Evolutionary conservation across 129 eudicot genomes (phyloP).

Genomic region (Tagetes patula): DNA sequence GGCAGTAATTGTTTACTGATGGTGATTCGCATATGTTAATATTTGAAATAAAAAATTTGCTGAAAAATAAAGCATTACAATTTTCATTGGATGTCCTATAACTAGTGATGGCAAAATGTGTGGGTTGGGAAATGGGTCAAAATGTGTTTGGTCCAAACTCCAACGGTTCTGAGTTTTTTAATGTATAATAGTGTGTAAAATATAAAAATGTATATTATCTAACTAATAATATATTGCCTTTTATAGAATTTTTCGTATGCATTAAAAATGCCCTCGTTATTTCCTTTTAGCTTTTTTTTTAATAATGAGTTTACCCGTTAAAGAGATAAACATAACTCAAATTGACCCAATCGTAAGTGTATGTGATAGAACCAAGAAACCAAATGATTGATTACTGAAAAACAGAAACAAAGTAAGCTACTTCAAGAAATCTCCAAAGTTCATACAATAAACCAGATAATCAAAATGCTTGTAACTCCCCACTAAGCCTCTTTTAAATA

Average conservation of each 20-base stretch:
- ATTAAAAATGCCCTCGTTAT: not conserved
- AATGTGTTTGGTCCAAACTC: not conserved
- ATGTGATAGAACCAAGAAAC: not conserved
- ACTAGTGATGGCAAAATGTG: not conserved
- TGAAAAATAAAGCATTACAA: not conserved
- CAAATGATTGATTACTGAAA: too few relatives aligned
- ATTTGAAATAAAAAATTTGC: not conserved
- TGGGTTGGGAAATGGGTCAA: not conserved
- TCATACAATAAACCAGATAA: too few relatives aligned
- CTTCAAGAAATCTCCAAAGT: too few relatives aligned
- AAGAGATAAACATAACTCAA: not conserved
- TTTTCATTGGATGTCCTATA: not conserved
- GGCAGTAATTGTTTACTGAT: not conserved
- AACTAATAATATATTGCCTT: not conserved
- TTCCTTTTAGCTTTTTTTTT: not conserved
- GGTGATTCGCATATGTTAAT: not conserved
- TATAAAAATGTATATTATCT: not conserved
- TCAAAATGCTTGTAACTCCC: too few relatives aligned
- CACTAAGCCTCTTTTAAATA: too few relatives aligned
- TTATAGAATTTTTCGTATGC: not conserved
- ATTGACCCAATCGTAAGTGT: not conserved
- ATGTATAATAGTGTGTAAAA: not conserved
- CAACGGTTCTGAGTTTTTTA: not conserved
- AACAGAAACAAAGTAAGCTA: too few relatives aligned
- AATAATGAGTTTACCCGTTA: not conserved